Conservation (phyloP, 805 yeast genomes). For the Saccharomycodes ludwigii region DNA sequence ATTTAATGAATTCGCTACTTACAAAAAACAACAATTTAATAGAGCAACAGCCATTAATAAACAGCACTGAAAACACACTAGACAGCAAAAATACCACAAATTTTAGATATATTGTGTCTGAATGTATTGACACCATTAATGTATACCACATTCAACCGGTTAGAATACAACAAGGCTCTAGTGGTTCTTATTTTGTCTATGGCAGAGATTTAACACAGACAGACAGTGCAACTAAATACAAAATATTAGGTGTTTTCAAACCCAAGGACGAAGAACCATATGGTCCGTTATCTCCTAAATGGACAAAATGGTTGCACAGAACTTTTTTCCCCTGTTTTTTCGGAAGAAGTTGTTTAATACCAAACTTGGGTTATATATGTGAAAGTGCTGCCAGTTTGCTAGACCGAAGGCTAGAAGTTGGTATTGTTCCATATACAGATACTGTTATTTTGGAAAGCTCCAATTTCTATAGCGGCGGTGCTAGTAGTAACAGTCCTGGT, state of each 20-base stretch:
- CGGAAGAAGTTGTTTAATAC: slow-evolving; percentile 61
- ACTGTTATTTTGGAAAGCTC: slow-evolving; percentile 37
- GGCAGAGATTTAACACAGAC: slow-evolving; percentile 14
- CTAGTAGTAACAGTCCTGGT: not conserved
- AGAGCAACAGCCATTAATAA: too few species aligned
- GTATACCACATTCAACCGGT: slow-evolving; percentile 31
- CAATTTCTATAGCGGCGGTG: slow-evolving; percentile 30
- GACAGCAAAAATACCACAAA: slow-evolving; percentile 22
- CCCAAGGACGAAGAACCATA: slow-evolving; percentile 77
- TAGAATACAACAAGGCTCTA: slow-evolving; percentile 52
- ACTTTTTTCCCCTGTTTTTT: slow-evolving; percentile 68
- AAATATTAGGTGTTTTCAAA: slow-evolving; percentile 51
- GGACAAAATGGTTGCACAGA: slow-evolving; percentile 71
- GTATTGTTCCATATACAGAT: slow-evolving; percentile 56
- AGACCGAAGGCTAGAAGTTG: slow-evolving; percentile 45
- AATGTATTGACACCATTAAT: slow-evolving; percentile 35
- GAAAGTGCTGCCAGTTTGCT: slow-evolving; percentile 62
- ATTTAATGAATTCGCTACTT: too few species aligned
- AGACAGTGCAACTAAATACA: slow-evolving; percentile 2
- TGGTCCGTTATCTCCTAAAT: slow-evolving; percentile 65
- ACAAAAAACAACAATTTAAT: too few species aligned
- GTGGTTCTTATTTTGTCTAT: slow-evolving; percentile 56
- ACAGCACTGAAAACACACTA: too few species aligned
- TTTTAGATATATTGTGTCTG: slow-evolving; percentile 24
- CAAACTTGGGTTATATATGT: slow-evolving; percentile 59